Evolutionary conservation across 2,329 filamentous ascomycete species (phyloP).

Genomic region (Aureobasidium uvarum): DNA sequence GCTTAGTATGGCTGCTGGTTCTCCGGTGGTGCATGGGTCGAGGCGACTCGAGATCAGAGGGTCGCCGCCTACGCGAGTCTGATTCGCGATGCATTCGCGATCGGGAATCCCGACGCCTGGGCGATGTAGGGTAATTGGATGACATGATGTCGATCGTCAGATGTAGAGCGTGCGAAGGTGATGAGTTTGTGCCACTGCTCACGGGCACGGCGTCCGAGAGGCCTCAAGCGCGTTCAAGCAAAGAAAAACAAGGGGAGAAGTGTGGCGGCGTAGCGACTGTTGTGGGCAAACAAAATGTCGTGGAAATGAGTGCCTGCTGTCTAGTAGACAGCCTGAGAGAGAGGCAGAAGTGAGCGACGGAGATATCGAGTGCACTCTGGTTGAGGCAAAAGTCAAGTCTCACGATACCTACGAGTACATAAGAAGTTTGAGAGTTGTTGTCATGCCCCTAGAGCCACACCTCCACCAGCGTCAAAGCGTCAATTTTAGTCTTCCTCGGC

Average conservation of each 20-base stretch:
- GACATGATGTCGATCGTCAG: constrained; percentile 14
- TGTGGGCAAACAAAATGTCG: not conserved
- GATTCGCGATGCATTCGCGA: constrained; percentile 42
- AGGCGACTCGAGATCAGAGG: constrained; percentile 69
- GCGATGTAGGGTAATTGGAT: constrained; percentile 15
- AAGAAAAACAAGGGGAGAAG: not conserved
- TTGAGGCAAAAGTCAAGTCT: constrained; percentile 5
- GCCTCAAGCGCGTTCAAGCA: not conserved
- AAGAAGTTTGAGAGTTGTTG: not conserved
- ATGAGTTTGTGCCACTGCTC: not conserved
- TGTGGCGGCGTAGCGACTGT: not conserved
- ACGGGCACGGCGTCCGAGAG: not conserved
- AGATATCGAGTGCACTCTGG: not conserved
- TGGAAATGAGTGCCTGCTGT: not conserved
- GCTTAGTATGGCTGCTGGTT: constrained; percentile 36
- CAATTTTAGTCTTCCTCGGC: too few relatives aligned
- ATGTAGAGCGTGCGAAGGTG: not conserved
- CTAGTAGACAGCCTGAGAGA: not conserved
- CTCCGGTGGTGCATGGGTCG: constrained; percentile 40
- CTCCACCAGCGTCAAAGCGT: too few relatives aligned
- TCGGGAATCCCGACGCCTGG: constrained; percentile 19
- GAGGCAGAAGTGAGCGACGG: not conserved
- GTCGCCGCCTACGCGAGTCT: constrained; percentile 62
- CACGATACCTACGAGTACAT: not conserved
- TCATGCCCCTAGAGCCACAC: not conserved